These are phyloP conservation scores for Syzygium aromaticum DNA, from an alignment of 345 rosid species.

Conservation along the genomic window DNA sequence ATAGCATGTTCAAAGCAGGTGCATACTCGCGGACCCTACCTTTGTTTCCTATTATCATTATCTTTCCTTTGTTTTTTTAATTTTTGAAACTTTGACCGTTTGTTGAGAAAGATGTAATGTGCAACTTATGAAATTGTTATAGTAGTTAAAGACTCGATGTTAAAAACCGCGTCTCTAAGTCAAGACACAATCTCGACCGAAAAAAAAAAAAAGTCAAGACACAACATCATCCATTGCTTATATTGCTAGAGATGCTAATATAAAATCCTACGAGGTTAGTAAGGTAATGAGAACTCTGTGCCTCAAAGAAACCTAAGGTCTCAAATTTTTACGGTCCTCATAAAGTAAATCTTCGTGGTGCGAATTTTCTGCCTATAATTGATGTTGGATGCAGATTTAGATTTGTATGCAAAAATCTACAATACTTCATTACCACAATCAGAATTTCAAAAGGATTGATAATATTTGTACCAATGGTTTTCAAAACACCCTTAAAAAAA, in stretches of 20 bases:
- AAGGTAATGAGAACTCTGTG: not conserved
- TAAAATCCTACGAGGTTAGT: not conserved
- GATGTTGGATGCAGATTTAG: not conserved
- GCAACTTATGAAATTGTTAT: no score
- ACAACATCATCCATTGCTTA: not conserved
- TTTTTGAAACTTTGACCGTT: no score
- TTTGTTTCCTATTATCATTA: no score
- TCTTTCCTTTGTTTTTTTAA: no score
- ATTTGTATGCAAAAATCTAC: not conserved
- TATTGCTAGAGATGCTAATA: not conserved
- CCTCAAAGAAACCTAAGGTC: not conserved
- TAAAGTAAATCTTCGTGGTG: not conserved
- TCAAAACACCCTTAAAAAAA: not conserved
- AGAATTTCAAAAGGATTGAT: not conserved
- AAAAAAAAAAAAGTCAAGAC: not conserved
- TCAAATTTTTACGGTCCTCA: not conserved
- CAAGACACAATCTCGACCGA: no score
- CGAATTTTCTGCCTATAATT: no score
- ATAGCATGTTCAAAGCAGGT: no score
- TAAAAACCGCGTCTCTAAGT: no score
- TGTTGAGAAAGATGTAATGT: no score
- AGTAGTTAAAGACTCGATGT: no score
- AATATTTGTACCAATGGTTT: not conserved
- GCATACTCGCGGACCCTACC: no score
- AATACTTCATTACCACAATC: not conserved